Evolutionary conservation across 352 stramenopile species (phyloP), one percentile per base, ranked within the genome.

Genomic region (Phytopythium vexans): DNA sequence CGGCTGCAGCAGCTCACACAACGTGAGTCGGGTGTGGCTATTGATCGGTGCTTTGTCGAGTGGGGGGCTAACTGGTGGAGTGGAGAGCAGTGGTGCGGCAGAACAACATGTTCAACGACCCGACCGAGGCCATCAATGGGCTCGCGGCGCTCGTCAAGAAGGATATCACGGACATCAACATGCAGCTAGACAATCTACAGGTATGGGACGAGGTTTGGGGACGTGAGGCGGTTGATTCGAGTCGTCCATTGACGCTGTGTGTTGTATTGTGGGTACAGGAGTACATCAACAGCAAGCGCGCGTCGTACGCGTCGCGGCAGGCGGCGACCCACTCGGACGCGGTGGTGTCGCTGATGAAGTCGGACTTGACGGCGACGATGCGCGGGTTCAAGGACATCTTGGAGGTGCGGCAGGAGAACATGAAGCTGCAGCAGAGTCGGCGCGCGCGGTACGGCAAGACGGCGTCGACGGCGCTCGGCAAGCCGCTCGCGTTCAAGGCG

Each of bases 51-150:
- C 46, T 31, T 47, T 34, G 36, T 58, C n/a, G 21, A 42, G 32
- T 39, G 34, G 31, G 12, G 9, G 3, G 44, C 21, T 8, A 32
- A 14, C 27, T 51, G 7, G 9, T 3, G 12, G 8, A 37, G 47
- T 14, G 0, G 31, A 9, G 9, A 44, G 45, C 44, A 94, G 84
- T 94, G 49, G 82, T 94, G 35, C 76, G 82, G 36, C 80, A 94
- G 65, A 92, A 90, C 56, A 94, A 90, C 70, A 92, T 94, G 80
- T 94, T 94, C 52, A 92, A 94, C 51, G 84, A 94, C 57, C 84
- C 84, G 21, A 90, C 79, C 0, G 77, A 86, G 54, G 68, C 81
- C 38, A 94, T 94, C 53, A 94, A 94, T 47, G 82, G 89, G 66
- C 63, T 92, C 41, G 82, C 82, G 4, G 71, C 70, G 45, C 70